Conservation (phyloP, 345 rosid genomes). For the Syzygium jambos region DNA sequence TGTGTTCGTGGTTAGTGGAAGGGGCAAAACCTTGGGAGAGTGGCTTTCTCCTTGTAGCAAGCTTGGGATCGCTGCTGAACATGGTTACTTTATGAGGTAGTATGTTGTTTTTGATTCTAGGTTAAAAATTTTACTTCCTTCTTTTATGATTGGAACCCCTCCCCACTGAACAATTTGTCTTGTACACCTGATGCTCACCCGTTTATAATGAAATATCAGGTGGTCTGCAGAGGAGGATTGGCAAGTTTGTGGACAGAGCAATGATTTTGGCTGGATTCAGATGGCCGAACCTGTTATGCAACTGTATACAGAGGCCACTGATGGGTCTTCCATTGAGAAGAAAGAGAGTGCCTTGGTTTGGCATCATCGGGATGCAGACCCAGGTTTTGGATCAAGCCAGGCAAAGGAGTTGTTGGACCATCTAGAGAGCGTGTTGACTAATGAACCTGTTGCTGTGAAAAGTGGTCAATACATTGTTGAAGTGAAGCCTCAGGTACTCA, state of each 20-base stretch:
- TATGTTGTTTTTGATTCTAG: neutral
- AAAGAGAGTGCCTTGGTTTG: slow-evolving; percentile 75
- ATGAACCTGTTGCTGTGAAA: slow-evolving; percentile 66
- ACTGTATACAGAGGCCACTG: slow-evolving; percentile 63
- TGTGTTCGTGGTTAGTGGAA: slow-evolving; percentile 65
- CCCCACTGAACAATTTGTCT: neutral
- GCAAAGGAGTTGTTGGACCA: slow-evolving; percentile 78
- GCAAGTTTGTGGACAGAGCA: slow-evolving; percentile 39
- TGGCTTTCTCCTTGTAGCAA: slow-evolving; percentile 59
- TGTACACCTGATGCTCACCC: neutral
- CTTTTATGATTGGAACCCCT: neutral
- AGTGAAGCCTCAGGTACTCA: slow-evolving; percentile 67
- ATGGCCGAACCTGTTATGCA: slow-evolving; percentile 72
- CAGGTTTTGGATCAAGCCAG: slow-evolving; percentile 65
- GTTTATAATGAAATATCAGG: slow-evolving; percentile 19
- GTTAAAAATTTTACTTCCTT: neutral
- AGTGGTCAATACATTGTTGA: slow-evolving; percentile 68
- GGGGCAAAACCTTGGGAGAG: slow-evolving; percentile 54
- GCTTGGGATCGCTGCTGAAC: slow-evolving; percentile 70
- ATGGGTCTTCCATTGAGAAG: slow-evolving; percentile 57
- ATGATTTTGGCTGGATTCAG: slow-evolving; percentile 61
- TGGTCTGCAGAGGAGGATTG: slow-evolving; percentile 38
- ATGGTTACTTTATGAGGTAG: slow-evolving; percentile 62
- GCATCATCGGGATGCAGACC: slow-evolving; percentile 75
- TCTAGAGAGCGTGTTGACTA: slow-evolving; percentile 67